Percentiles rank a stretch among this genome's conserved stretches.
Conservation (phyloP, 345 rosid genomes). For the Brassica carinata region DNA sequence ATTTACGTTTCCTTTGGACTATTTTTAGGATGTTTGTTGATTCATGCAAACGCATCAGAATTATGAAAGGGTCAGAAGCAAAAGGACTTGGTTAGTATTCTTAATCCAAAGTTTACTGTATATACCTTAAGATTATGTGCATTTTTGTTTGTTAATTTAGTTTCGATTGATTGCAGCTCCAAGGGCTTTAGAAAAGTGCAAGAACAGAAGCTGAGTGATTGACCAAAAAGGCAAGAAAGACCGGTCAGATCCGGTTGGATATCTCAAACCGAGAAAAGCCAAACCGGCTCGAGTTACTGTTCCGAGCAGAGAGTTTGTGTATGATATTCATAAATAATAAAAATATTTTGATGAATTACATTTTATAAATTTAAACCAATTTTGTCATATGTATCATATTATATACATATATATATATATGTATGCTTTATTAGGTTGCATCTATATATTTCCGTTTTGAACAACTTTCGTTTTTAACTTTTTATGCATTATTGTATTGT, state of each 20-base stretch:
- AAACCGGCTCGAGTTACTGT: slow-evolving; percentile 53
- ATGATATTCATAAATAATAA: slow-evolving; percentile 22
- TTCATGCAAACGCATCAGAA: slow-evolving; percentile 72
- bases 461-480: slow-evolving; percentile 14
- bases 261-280: slow-evolving; percentile 34
- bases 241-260: slow-evolving; percentile 35
- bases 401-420: slow-evolving; percentile 23
- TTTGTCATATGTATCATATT: slow-evolving; percentile 35
- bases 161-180: slow-evolving; percentile 54
- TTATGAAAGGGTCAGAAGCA: slow-evolving; percentile 85
- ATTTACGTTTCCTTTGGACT: neutral
- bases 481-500: slow-evolving; percentile 36
- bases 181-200: slow-evolving; percentile 74
- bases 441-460: neutral
- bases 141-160: neutral
- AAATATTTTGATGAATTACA: slow-evolving; percentile 24
- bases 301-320: slow-evolving; percentile 57
- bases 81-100: slow-evolving; percentile 71
- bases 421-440: slow-evolving; percentile 21
- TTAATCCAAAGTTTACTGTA: neutral
- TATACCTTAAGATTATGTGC: neutral
- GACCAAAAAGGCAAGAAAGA: neutral
- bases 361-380: slow-evolving; percentile 5
- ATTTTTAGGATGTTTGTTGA: slow-evolving; percentile 67
- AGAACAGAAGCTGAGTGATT: slow-evolving; percentile 68